A percentile compares a stretch with the other conserved stretches of the same genome.
These are phyloP conservation scores for Aspergillus saccharolyticus DNA, from an alignment of 495 filamentous ascomycete species.

Conservation along the genomic window DNA sequence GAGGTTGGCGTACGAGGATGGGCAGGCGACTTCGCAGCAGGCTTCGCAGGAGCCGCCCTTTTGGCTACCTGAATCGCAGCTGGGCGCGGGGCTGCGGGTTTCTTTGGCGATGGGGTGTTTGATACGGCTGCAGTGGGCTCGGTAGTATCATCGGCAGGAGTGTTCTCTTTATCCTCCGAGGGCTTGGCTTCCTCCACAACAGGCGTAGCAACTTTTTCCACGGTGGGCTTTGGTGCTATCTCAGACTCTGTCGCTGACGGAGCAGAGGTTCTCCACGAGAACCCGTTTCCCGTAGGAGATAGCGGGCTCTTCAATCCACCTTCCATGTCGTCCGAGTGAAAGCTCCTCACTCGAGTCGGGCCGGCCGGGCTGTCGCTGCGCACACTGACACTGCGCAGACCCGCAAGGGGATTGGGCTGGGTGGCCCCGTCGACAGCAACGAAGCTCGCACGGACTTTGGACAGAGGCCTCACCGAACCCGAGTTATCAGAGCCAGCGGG, in stretches of 20 bases:
- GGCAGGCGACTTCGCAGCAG: slow-evolving; percentile 19
- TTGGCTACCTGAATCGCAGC: slow-evolving; percentile 39
- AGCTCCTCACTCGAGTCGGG: slow-evolving; percentile 29
- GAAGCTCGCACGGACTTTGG: slow-evolving; percentile 79
- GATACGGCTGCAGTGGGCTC: slow-evolving; percentile 10
- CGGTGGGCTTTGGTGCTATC: background rate
- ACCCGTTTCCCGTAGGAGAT: slow-evolving; percentile 24
- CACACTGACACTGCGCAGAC: slow-evolving; percentile 33
- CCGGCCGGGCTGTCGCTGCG: slow-evolving; percentile 30
- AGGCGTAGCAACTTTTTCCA: slow-evolving; percentile 1
- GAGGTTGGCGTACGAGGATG: slow-evolving; percentile 22
- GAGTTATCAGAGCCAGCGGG: slow-evolving; percentile 50
- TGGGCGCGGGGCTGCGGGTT: slow-evolving; percentile 36
- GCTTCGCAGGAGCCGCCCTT: slow-evolving; percentile 22
- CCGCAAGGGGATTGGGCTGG: slow-evolving; percentile 30
- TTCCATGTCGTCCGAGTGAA: slow-evolving; percentile 32
- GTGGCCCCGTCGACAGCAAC: slow-evolving; percentile 61
- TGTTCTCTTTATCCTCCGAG: slow-evolving; percentile 14
- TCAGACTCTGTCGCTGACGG: background rate
- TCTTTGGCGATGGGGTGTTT: slow-evolving; percentile 24
- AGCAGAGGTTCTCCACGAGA: slow-evolving; percentile 19
- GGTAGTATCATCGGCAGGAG: slow-evolving; percentile 7
- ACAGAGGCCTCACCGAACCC: slow-evolving; percentile 54
- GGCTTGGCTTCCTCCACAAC: slow-evolving; percentile 3
- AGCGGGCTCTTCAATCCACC: slow-evolving; percentile 26